Evolutionary conservation across 352 stramenopile genomes (phyloP).

Genomic region (Pythium diclinum): DNA sequence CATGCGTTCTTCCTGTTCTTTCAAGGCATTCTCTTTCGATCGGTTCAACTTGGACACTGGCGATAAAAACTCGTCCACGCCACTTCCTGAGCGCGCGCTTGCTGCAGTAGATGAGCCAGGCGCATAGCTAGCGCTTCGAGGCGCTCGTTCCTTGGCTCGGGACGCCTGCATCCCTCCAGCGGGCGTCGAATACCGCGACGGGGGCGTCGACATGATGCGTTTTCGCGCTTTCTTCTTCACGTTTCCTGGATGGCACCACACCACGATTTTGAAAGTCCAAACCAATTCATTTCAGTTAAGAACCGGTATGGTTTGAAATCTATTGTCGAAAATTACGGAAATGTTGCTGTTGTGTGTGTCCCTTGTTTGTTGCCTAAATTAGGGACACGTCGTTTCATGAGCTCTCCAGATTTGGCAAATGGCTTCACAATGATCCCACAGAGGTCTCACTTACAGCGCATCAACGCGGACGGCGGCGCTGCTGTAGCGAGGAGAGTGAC

Average conservation of each 20-base stretch:
- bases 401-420: conserved; percentile 4
- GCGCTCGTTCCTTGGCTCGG: not conserved
- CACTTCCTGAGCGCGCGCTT: not conserved
- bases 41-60: conserved; percentile 37
- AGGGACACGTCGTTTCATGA: conserved; percentile 21
- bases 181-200: conserved; percentile 25
- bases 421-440: conserved; percentile 5
- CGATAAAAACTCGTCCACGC: conserved; percentile 30
- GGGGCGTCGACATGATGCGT: conserved; percentile 20
- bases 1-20: conserved; percentile 34
- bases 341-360: not conserved
- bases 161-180: not conserved
- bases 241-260: not conserved
- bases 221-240: not conserved
- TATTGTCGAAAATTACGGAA: not conserved
- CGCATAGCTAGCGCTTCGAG: conserved; percentile 20
- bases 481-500: not conserved
- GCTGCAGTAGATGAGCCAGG: conserved; percentile 10
- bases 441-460: too few species aligned
- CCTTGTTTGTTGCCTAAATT: not conserved
- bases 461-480: not conserved
- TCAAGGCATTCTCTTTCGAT: conserved; percentile 17
- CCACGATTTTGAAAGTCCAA: conserved; percentile 25
- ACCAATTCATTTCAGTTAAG: conserved; percentile 5
- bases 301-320: conserved; percentile 3